Percentiles rank a stretch among this genome's conserved stretches.
These are phyloP conservation scores for Candida quercuum DNA, from an alignment of 805 yeast species.

Conservation along the genomic window DNA sequence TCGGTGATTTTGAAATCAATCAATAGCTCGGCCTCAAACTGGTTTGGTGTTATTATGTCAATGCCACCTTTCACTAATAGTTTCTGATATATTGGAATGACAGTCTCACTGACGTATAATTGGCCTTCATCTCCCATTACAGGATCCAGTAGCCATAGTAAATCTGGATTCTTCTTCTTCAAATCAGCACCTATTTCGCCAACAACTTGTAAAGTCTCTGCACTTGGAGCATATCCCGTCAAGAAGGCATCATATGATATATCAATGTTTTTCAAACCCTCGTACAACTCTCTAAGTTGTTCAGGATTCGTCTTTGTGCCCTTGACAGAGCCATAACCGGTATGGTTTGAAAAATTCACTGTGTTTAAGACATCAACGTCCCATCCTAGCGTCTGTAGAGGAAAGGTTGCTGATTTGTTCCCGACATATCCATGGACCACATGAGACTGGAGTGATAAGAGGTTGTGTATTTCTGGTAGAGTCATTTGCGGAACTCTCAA, in stretches of 20 bases:
- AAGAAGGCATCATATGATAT: slow-evolving; percentile 59
- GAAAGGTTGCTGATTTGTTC: slow-evolving; percentile 84
- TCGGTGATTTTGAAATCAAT: slow-evolving; percentile 44
- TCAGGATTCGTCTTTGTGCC: slow-evolving; percentile 49
- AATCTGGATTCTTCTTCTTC: slow-evolving; percentile 28
- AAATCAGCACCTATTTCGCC: slow-evolving; percentile 33
- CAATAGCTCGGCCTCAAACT: slow-evolving; percentile 78
- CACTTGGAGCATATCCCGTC: slow-evolving; percentile 76
- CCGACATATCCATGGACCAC: slow-evolving; percentile 97
- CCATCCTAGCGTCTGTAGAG: slow-evolving; percentile 84
- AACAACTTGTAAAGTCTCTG: slow-evolving; percentile 30
- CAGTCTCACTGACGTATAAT: slow-evolving; percentile 55
- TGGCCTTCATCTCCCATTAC: slow-evolving; percentile 79
- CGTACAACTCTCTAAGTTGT: slow-evolving; percentile 42
- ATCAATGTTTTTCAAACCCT: slow-evolving; percentile 48
- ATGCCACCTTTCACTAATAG: slow-evolving; percentile 43
- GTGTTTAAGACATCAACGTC: slow-evolving; percentile 88
- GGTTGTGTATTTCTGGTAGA: slow-evolving; percentile 9
- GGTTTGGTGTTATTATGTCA: slow-evolving; percentile 84
- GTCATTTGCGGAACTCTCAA: too few species aligned
- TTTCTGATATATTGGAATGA: slow-evolving; percentile 52
- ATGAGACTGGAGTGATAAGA: slow-evolving; percentile 74
- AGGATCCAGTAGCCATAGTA: slow-evolving; percentile 64
- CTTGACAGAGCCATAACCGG: slow-evolving; percentile 70
- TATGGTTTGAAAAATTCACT: slow-evolving; percentile 86